Evolutionary conservation across 179 eudicot genomes (phyloP), one percentile per base, ranked within the genome.

Genomic region (Silene coronaria): DNA sequence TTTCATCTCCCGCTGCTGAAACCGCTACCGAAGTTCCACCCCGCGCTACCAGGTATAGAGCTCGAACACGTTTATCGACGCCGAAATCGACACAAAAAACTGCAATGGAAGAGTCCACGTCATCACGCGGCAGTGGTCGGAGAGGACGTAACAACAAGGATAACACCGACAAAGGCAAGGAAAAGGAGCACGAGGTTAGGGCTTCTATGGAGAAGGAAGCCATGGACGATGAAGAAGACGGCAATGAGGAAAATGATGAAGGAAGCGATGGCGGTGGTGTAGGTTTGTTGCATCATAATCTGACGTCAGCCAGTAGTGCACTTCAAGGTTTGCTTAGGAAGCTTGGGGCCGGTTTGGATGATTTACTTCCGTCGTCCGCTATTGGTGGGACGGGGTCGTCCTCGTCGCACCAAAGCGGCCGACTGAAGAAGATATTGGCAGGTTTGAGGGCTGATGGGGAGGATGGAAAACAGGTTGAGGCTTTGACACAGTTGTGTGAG

Each of bases 381-480:
- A 87, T 91, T 74, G 97, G 90, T 21, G 85, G 91, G 0, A 89
- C 89, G 0, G 10, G 67, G 6, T 92, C 97, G 0, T 90, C 71
- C 26, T 30, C 97, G 0, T 89, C 97, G 0, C 97, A 95, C 23
- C 97, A 92, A 86, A 95, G 82, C 34, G 96, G 97, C 60, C 78
- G 93, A 81, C 77, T 91, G 23, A 96, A 93, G 86, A 96, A 93
- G 93, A 91, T 96, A 51, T 77, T 96, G 17, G 76, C 90, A 1
- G 96, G 97, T 0, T 81, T 96, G 82, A 81, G 96, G 75, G 97
- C 97, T 0, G 98, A 96, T 70, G 97, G 98, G 0, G 99, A 96
- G 86, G 99, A 96, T 51, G 99, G 99, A 48, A 86, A 77, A 77
- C 99, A 96, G 76, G 92, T 96, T 1, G 97, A 92, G 84, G 98